A percentile compares a stretch with the other conserved stretches of the same genome.
Conservation (phyloP, 73 alveolate species). For the Tetrahymena malaccensis region DNA sequence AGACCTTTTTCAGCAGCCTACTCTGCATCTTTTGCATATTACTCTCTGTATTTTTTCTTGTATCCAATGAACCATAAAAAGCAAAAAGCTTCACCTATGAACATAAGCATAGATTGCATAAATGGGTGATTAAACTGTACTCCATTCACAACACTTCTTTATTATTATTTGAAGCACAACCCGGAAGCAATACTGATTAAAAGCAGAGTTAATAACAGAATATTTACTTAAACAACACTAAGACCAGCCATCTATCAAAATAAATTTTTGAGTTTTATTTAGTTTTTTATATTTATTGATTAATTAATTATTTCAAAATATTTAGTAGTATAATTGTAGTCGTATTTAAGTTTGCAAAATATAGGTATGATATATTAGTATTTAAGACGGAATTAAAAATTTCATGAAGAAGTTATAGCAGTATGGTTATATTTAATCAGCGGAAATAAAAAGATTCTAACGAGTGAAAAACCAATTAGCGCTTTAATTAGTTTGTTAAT, state of each 20-base stretch:
- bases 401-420: not conserved
- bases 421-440: not conserved
- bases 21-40: not conserved
- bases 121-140: constrained; percentile 58
- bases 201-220: not conserved
- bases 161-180: constrained; percentile 7
- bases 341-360: not conserved
- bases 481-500: not conserved
- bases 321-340: not conserved
- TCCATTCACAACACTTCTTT: constrained; percentile 18
- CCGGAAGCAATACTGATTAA: not conserved
- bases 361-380: not conserved
- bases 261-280: not conserved
- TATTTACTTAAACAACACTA: not conserved
- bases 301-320: not conserved
- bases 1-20: not conserved
- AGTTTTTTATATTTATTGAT: not conserved
- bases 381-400: not conserved
- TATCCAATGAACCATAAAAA: constrained; percentile 21
- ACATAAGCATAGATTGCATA: constrained; percentile 49
- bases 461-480: not conserved
- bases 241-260: not conserved
- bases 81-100: constrained; percentile 54
- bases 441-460: not conserved
- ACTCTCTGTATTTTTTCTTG: not conserved